Conservation (phyloP, 2,329 filamentous ascomycete species). For the Paecilomyces formosus region DNA sequence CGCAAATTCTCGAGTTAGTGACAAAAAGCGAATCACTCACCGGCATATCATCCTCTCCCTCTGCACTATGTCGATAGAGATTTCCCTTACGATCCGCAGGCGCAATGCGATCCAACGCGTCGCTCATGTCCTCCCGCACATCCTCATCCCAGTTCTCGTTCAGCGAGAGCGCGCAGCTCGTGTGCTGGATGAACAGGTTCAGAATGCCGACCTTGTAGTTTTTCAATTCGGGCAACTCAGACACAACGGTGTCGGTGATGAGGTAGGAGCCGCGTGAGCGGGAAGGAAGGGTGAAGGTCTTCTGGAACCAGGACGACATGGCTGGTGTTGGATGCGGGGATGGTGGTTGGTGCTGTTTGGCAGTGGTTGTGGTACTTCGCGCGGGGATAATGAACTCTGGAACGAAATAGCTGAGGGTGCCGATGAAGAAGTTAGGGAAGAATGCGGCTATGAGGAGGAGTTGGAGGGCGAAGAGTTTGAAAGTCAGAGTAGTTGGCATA, state of each 20-base stretch:
- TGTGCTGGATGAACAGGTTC: slow-evolving; percentile 92
- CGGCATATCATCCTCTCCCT: slow-evolving; percentile 91
- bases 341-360: slow-evolving; percentile 8
- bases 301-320: slow-evolving; percentile 69
- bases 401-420: slow-evolving; percentile 14
- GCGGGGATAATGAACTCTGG: slow-evolving; percentile 18
- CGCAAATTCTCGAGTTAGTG: neutral
- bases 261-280: slow-evolving; percentile 80
- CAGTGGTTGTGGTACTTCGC: slow-evolving; percentile 10
- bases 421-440: slow-evolving; percentile 39
- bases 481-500: neutral
- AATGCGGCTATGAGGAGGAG: slow-evolving; percentile 43
- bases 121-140: slow-evolving; percentile 88
- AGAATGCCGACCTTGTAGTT: slow-evolving; percentile 79
- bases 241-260: slow-evolving; percentile 67
- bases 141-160: slow-evolving; percentile 89
- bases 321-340: neutral
- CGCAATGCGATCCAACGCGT: slow-evolving; percentile 83
- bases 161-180: slow-evolving; percentile 77
- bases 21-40: slow-evolving; percentile 39
- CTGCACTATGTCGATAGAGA: slow-evolving; percentile 78
- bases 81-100: slow-evolving; percentile 70
- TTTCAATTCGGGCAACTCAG: slow-evolving; percentile 68
- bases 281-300: slow-evolving; percentile 70
- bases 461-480: slow-evolving; percentile 4